phyloP scores from a whole-genome alignment of 257 asterid genomes.

The Petrea volubilis region DNA sequence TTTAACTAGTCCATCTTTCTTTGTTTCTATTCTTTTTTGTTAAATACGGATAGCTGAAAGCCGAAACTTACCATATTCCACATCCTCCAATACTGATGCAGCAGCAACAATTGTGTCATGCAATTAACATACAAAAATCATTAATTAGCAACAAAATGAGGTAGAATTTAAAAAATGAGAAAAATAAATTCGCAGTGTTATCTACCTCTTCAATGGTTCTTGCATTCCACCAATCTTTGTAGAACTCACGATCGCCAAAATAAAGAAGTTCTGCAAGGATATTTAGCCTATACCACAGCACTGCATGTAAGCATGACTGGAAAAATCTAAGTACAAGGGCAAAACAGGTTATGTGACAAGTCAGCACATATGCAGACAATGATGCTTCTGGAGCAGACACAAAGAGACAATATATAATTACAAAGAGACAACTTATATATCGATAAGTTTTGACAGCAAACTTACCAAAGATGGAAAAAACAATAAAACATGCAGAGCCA shows the following conservation, averaged over 20 bases:
- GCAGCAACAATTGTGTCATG: constrained; percentile 37
- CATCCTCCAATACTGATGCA: constrained; percentile 95
- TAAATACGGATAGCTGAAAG: constrained; percentile 1
- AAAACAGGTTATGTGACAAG: constrained; percentile 6
- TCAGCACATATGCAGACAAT: constrained; percentile 7
- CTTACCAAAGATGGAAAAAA: constrained; percentile 95
- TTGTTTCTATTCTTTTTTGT: too few species aligned
- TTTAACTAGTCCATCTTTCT: too few species aligned
- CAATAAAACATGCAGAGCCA: constrained; percentile 99
- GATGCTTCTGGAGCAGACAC: constrained; percentile 18
- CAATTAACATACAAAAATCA: constrained; percentile 16
- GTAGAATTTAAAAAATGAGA: background rate
- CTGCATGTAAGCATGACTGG: constrained; percentile 39
- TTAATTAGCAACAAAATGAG: constrained; percentile 21
- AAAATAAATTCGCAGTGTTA: background rate
- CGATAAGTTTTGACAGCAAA: background rate
- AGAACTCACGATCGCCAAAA: constrained; percentile 98
- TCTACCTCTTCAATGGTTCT: constrained; percentile 92
- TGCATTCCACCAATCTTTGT: constrained; percentile 99
- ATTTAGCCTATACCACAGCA: constrained; percentile 79
- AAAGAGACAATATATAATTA: background rate
- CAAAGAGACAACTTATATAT: too few species aligned
- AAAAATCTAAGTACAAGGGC: constrained; percentile 22
- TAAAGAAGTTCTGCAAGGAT: constrained; percentile 91
- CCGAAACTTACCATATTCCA: constrained; percentile 90